Evolutionary conservation across 306 rosid genomes (phyloP).

Genomic region (Fragaria iinumae): DNA sequence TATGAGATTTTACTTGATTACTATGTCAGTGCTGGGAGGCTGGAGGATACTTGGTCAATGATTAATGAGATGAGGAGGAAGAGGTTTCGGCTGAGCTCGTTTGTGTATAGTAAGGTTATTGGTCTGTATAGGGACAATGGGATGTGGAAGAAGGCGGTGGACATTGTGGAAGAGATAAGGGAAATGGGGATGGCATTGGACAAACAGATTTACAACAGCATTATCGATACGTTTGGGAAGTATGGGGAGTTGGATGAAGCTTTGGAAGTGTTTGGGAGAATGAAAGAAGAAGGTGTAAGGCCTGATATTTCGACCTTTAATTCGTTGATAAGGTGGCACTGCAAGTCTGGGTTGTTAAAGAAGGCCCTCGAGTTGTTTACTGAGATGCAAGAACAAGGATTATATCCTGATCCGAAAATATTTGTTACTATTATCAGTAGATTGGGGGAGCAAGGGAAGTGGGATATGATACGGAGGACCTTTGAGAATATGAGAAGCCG

Average conservation of each 20-base stretch:
- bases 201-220: slow-evolving; percentile 56
- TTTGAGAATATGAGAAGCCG: slow-evolving; percentile 55
- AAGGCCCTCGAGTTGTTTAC: slow-evolving; percentile 54
- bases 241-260: slow-evolving; percentile 69
- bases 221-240: slow-evolving; percentile 69
- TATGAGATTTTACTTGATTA: slow-evolving; percentile 64
- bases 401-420: slow-evolving; percentile 81
- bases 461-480: slow-evolving; percentile 53
- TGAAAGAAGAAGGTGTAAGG: slow-evolving; percentile 53
- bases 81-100: slow-evolving; percentile 50
- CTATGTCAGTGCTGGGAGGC: slow-evolving; percentile 64
- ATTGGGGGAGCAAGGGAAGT: slow-evolving; percentile 78
- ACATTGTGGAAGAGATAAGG: slow-evolving; percentile 54
- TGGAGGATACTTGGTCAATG: slow-evolving; percentile 70
- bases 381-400: slow-evolving; percentile 68
- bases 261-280: slow-evolving; percentile 55
- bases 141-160: slow-evolving; percentile 87
- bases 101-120: slow-evolving; percentile 60
- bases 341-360: slow-evolving; percentile 49
- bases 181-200: slow-evolving; percentile 53
- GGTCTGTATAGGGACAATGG: slow-evolving; percentile 74
- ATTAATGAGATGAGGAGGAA: slow-evolving; percentile 60
- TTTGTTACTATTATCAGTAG: slow-evolving; percentile 59
- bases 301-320: slow-evolving; percentile 72
- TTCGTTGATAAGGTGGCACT: slow-evolving; percentile 68